A percentile compares a stretch with the other conserved stretches of the same genome.
Conservation (phyloP, 129 eudicot genomes). For the Sambucus nigra region DNA sequence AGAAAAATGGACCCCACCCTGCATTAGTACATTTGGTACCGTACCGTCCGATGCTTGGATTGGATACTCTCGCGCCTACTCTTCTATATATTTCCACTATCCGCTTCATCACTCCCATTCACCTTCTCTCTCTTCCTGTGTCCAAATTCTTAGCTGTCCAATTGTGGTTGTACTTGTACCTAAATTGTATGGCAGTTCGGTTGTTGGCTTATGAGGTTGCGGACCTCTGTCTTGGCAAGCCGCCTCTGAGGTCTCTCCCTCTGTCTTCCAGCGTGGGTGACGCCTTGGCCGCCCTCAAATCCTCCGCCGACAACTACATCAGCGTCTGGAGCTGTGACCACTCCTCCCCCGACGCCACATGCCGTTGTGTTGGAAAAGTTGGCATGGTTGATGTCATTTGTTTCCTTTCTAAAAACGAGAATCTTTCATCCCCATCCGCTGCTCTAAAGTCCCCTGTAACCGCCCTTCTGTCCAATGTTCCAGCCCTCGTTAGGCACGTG, state of each 20-base stretch:
- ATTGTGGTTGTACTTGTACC: no score
- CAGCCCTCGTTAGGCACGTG: slow-evolving; percentile 49
- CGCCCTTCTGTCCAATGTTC: slow-evolving; percentile 28
- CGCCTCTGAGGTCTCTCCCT: slow-evolving; percentile 57
- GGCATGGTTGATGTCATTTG: slow-evolving; percentile 77
- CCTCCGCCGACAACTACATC: slow-evolving; percentile 42
- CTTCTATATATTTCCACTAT: no score
- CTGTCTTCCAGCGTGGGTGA: slow-evolving; percentile 47
- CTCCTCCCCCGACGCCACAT: slow-evolving; percentile 11
- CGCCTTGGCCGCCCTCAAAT: slow-evolving; percentile 54
- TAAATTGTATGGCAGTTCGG: no score
- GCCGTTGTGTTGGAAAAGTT: slow-evolving; percentile 64
- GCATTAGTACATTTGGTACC: no score
- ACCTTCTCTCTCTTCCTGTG: no score
- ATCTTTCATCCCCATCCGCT: slow-evolving; percentile 39
- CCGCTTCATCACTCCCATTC: no score
- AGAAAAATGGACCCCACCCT: no score
- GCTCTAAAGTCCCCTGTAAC: slow-evolving; percentile 68
- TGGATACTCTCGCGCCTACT: no score
- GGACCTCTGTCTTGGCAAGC: slow-evolving; percentile 91
- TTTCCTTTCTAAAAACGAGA: slow-evolving; percentile 47
- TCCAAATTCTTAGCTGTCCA: no score
- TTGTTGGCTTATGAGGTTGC: slow-evolving; percentile 60
- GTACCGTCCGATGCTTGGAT: no score
- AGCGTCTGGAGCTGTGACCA: slow-evolving; percentile 72